Evolutionary conservation across 2,329 filamentous ascomycete genomes (phyloP), one percentile per base, ranked within the genome.

Genomic region (Penicillium crustosum): DNA sequence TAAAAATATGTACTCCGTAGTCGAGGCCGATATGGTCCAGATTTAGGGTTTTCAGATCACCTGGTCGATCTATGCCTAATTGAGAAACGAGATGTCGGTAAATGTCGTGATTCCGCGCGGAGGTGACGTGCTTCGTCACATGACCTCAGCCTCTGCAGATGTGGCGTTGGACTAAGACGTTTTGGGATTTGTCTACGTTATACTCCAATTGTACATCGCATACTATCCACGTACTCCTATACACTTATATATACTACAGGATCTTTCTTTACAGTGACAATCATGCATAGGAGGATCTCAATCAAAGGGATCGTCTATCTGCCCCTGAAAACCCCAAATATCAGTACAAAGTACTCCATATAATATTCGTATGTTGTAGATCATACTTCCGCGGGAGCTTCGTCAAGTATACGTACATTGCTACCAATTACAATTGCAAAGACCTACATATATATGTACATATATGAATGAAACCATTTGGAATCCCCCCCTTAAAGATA

Each of bases 41-140:
- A 35, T 47, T 53, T 47, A 47, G 42, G 54, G 33, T 53, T 52
- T 29, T 19, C 23, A 13, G n/a, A 39, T 44, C 23, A 43, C 50
- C 54, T 50, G 57, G 60, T 2, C 31, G 38, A 44, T 31, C 47
- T 8, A 23, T 58, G 21, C 60, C 61, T 7, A 1, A 52, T 60
- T 38, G 8, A 44, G 59, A 41, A 12, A 6, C 7, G 6, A 3
- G 23, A 13, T 15, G 6, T 15, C 31, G 31, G 31, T 6, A 33
- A 36, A 67, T 62, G 64, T 67, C 66, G 66, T 61, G 63, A 67
- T 65, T 57, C 19, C 1, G 45, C 38, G 60, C 51, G 66, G 61
- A 61, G 64, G 61, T 67, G 60, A 57, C 66, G 66, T 68, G 64
- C 51, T 64, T 17, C 12, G 33, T 54, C 65, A 67, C 64, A 60